Percentiles rank a stretch among this genome's conserved stretches.
Conservation (phyloP, 192 early-diverging fungal genomes). For the Coemansia sp. region DNA sequence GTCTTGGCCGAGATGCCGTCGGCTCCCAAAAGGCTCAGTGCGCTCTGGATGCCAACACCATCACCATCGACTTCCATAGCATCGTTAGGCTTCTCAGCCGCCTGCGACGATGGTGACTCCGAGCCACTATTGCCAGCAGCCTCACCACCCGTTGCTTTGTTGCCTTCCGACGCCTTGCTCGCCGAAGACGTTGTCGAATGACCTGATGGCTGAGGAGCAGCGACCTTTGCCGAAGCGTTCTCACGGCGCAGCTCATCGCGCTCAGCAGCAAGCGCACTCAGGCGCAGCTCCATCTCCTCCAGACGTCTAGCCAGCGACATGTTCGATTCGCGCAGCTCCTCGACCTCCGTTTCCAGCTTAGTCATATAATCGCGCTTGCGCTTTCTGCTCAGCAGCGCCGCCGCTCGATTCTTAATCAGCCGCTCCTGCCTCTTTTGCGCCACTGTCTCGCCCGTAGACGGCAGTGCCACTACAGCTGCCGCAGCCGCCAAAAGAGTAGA, state of each 20-base stretch:
- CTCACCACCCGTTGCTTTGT: neutral
- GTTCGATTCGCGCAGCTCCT: slow-evolving; percentile 58
- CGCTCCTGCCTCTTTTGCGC: slow-evolving; percentile 78
- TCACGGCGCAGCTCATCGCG: slow-evolving; percentile 47
- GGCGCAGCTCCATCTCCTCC: slow-evolving; percentile 55
- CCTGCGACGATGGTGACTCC: neutral
- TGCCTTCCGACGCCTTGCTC: neutral
- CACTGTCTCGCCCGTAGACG: slow-evolving; percentile 20
- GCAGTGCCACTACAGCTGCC: neutral
- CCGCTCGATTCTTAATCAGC: slow-evolving; percentile 90
- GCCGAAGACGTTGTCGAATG: slow-evolving; percentile 11
- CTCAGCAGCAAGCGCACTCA: slow-evolving; percentile 49
- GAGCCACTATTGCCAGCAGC: neutral
- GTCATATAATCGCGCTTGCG: slow-evolving; percentile 85
- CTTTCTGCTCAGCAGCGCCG: slow-evolving; percentile 82
- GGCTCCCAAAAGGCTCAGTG: neutral
- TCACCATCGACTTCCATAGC: slow-evolving; percentile 60
- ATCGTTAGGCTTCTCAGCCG: slow-evolving; percentile 9
- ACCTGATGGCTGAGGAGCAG: slow-evolving; percentile 12
- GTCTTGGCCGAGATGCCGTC: slow-evolving; percentile 1
- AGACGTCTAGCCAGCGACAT: slow-evolving; percentile 59
- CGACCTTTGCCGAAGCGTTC: slow-evolving; percentile 12
- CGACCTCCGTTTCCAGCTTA: slow-evolving; percentile 72
- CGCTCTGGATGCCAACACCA: neutral
- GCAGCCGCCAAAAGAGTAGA: neutral